Conservation (phyloP, 768 basidiomycete species). For the Floccularia luteovirens region DNA sequence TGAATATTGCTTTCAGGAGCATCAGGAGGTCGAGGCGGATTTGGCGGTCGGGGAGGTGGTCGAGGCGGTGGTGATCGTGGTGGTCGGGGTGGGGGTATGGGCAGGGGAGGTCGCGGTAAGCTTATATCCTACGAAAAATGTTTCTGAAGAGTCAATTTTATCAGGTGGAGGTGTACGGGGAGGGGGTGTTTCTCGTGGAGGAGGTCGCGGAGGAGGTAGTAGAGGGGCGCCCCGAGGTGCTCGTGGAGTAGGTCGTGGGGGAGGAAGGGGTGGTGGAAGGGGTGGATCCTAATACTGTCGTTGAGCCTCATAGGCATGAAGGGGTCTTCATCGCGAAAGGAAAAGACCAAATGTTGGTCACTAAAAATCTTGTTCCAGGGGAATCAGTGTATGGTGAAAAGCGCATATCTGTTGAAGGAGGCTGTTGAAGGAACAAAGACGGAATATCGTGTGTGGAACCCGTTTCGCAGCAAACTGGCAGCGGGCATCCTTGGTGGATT, state of each 20-base stretch:
- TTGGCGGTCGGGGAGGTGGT: conserved; percentile 42
- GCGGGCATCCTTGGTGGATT: conserved; percentile 95
- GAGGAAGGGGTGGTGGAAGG: conserved; percentile 62
- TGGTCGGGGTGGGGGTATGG: conserved; percentile 24
- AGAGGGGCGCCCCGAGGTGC: conserved; percentile 39
- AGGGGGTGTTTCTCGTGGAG: conserved; percentile 28
- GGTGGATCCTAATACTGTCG: conserved; percentile 85
- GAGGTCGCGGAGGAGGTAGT: conserved; percentile 32
- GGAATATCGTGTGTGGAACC: conserved; percentile 99
- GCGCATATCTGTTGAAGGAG: conserved; percentile 80
- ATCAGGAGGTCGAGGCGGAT: conserved; percentile 75
- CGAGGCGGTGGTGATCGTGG: conserved; percentile 29
- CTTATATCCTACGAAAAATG: conserved; percentile 1
- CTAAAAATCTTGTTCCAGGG: conserved; percentile 95
- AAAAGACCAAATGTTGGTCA: conserved; percentile 95
- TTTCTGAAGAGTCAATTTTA: not conserved
- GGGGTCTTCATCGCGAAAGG: conserved; percentile 97
- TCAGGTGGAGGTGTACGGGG: conserved; percentile 32
- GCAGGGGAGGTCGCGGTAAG: conserved; percentile 26
- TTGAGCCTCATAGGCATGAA: conserved; percentile 92
- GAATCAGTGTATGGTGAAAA: conserved; percentile 99
- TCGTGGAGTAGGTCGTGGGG: conserved; percentile 41
- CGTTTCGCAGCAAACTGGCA: conserved; percentile 94
- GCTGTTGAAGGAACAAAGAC: conserved; percentile 76
- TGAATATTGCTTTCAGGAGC: conserved; percentile 21